phyloP scores from a whole-genome alignment of 2,329 filamentous ascomycete genomes.

The Geosmithia morbida region DNA sequence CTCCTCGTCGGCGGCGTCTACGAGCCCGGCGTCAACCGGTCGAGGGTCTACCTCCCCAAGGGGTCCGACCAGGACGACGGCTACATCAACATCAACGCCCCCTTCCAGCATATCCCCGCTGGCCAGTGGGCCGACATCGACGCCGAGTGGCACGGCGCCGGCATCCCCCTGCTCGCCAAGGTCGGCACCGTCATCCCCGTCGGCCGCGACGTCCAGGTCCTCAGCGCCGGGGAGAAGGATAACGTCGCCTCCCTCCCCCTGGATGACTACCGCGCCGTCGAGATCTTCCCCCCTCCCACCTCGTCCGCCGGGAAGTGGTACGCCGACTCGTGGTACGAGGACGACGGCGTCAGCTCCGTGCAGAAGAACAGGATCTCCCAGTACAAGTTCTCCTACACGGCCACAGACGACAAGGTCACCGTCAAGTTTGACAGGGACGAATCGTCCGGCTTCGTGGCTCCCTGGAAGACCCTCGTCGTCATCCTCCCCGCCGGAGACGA shows the following conservation, averaged over 20 bases:
- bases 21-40: constrained; percentile 36
- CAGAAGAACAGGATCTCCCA: constrained; percentile 16
- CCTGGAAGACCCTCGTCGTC: constrained; percentile 17
- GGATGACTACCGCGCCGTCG: constrained; percentile 26
- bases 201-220: constrained; percentile 19
- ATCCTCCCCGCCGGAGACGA: constrained; percentile 17
- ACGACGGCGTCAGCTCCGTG: constrained; percentile 18
- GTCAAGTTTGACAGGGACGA: constrained; percentile 15
- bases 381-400: constrained; percentile 14
- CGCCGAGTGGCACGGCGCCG: constrained; percentile 25
- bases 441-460: constrained; percentile 14
- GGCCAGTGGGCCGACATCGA: constrained; percentile 24
- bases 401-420: constrained; percentile 7
- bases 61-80: constrained; percentile 39
- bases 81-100: constrained; percentile 47
- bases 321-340: constrained; percentile 19
- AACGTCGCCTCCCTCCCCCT: constrained; percentile 22
- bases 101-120: constrained; percentile 38
- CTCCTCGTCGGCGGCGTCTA: constrained; percentile 56
- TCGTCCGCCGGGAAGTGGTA: constrained; percentile 10
- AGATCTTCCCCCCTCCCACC: constrained; percentile 23
- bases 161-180: constrained; percentile 23
- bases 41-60: constrained; percentile 46
- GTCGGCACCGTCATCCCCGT: constrained; percentile 23
- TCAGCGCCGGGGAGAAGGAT: constrained; percentile 17